Percentiles rank a stretch among this genome's conserved stretches.
These are phyloP conservation scores for Phytopythium aichiense DNA, from an alignment of 352 stramenopile species.

Conservation along the genomic window DNA sequence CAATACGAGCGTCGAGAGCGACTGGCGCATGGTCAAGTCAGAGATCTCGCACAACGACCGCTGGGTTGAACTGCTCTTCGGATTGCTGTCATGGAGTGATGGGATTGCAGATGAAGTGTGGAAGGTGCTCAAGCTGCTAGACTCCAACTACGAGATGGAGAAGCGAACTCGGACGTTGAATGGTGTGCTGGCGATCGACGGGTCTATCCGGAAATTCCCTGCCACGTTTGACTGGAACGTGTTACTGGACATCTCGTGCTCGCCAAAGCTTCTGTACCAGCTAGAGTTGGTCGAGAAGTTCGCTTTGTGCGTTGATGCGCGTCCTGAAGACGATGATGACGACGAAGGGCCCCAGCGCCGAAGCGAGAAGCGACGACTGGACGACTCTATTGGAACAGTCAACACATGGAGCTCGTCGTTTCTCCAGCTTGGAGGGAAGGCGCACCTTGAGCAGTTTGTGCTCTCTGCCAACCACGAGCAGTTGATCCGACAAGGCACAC, in stretches of 20 bases:
- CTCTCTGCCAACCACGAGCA: constrained; percentile 29
- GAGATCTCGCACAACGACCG: constrained; percentile 50
- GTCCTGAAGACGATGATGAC: constrained; percentile 18
- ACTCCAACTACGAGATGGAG: constrained; percentile 58
- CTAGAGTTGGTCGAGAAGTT: constrained; percentile 64
- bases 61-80: constrained; percentile 41
- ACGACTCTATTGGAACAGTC: constrained; percentile 31
- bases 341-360: constrained; percentile 3
- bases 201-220: constrained; percentile 41
- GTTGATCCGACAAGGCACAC: constrained; percentile 32
- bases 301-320: constrained; percentile 34
- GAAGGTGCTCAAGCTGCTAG: constrained; percentile 73
- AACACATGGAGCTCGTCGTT: constrained; percentile 67
- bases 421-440: constrained; percentile 50
- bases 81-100: constrained; percentile 38
- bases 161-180: constrained; percentile 71
- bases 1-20: constrained; percentile 41
- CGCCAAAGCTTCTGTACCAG: constrained; percentile 65
- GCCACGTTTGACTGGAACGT: constrained; percentile 50
- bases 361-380: constrained; percentile 9
- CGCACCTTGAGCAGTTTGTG: constrained; percentile 54
- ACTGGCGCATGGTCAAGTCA: constrained; percentile 68
- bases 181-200: constrained; percentile 58
- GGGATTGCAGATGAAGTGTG: constrained; percentile 66
- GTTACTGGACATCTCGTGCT: constrained; percentile 51